Conservation (phyloP, 495 filamentous ascomycete genomes). For the Podospora pseudopauciseta region DNA sequence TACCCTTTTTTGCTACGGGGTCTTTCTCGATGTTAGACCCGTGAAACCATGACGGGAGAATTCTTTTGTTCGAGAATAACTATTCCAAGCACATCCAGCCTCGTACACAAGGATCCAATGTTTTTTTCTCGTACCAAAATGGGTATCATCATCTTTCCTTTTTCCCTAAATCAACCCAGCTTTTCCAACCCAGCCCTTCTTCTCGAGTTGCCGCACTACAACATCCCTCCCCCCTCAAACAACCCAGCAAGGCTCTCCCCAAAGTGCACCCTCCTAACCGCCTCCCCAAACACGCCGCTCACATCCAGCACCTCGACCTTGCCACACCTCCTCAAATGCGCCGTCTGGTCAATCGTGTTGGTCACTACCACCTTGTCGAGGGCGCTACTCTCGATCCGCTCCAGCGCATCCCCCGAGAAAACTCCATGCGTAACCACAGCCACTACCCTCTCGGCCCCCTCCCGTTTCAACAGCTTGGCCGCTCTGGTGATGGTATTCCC, state of each 20-base stretch:
- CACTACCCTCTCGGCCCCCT: conserved; percentile 82
- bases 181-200: not conserved
- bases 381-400: conserved; percentile 84
- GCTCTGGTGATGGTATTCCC: conserved; percentile 95
- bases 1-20: not conserved
- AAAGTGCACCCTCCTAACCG: conserved; percentile 92
- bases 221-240: conserved; percentile 55
- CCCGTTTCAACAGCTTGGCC: conserved; percentile 93
- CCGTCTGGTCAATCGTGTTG: conserved; percentile 88
- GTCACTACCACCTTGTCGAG: conserved; percentile 91
- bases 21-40: too few relatives aligned
- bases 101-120: too few relatives aligned
- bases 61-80: too few relatives aligned
- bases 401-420: conserved; percentile 89
- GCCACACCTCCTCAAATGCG: conserved; percentile 59
- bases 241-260: conserved; percentile 94
- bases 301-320: conserved; percentile 96
- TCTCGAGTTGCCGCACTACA: not conserved
- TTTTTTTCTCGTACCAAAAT: not conserved
- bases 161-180: not conserved
- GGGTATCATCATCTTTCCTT: not conserved
- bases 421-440: conserved; percentile 93
- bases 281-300: conserved; percentile 88
- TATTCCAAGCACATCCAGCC: too few relatives aligned
- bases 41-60: too few relatives aligned